Evolutionary conservation across 2,329 filamentous ascomycete genomes (phyloP).

Genomic region (Xylaria multiplex): DNA sequence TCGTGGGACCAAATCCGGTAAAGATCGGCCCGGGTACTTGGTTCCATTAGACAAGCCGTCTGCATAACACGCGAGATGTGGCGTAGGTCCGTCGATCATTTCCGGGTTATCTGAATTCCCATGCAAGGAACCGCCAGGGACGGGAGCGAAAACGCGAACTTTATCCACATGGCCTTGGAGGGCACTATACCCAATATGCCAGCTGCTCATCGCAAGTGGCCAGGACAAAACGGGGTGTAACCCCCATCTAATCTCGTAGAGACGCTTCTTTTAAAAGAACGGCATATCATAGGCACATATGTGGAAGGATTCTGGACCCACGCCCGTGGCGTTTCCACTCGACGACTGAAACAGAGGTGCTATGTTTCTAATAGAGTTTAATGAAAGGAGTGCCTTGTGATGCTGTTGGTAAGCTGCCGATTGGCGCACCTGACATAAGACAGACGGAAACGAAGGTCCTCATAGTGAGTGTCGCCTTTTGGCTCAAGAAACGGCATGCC

Average conservation of each 20-base stretch:
- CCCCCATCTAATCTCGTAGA: conserved; percentile 30
- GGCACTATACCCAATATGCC: conserved; percentile 29
- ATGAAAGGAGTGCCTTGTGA: conserved; percentile 31
- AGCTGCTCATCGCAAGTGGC: conserved; percentile 31
- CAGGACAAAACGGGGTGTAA: conserved; percentile 2
- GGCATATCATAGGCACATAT: conserved; percentile 10
- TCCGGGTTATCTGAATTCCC: conserved; percentile 7
- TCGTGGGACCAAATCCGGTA: conserved; percentile 4
- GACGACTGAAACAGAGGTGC: conserved; percentile 26
- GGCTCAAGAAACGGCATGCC: background rate
- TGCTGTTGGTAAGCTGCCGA: conserved; percentile 35
- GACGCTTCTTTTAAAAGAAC: conserved; percentile 15
- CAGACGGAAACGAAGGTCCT: background rate
- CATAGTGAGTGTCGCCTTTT: background rate
- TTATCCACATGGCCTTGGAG: background rate
- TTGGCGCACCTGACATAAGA: conserved; percentile 22
- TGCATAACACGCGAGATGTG: conserved; percentile 27
- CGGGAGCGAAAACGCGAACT: conserved; percentile 6
- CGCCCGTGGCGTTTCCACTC: conserved; percentile 6
- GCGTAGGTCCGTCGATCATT: conserved; percentile 22
- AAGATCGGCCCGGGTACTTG: conserved; percentile 25
- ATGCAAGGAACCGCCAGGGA: conserved; percentile 34
- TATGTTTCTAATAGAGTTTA: conserved; percentile 26
- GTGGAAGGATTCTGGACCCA: conserved; percentile 21
- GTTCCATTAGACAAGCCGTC: conserved; percentile 21